Conservation (phyloP, 2,329 filamentous ascomycete species). For the Boeremia lycopersici region DNA sequence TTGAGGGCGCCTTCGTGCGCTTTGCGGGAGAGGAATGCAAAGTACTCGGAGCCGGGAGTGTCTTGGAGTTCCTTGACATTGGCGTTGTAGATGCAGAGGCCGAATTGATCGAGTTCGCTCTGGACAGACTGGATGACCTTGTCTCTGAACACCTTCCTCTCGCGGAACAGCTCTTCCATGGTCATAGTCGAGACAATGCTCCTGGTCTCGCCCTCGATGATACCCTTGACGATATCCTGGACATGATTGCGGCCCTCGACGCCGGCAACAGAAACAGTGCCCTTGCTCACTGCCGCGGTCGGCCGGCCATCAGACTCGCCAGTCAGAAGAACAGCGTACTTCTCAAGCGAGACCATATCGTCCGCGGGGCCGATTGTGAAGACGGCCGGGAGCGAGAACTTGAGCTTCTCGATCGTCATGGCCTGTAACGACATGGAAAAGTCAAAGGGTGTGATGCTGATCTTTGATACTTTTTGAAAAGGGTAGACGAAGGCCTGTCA, state of each 20-base stretch:
- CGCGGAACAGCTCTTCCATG: constrained; percentile 89
- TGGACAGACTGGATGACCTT: constrained; percentile 71
- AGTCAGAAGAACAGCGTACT: constrained; percentile 81
- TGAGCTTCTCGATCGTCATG: constrained; percentile 88
- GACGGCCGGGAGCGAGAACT: constrained; percentile 80
- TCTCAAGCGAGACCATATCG: constrained; percentile 71
- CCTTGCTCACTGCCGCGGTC: constrained; percentile 37
- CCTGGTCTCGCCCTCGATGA: constrained; percentile 86
- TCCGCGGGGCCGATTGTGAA: constrained; percentile 86
- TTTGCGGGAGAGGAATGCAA: constrained; percentile 79
- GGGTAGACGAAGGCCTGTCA: constrained; percentile 44
- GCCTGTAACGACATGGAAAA: constrained; percentile 83
- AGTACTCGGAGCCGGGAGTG: constrained; percentile 80
- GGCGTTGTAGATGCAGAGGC: constrained; percentile 60
- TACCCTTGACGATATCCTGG: constrained; percentile 84
- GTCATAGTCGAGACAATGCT: constrained; percentile 86
- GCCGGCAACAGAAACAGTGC: constrained; percentile 48
- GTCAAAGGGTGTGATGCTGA: constrained; percentile 75
- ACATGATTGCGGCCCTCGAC: constrained; percentile 66
- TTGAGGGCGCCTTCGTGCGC: constrained; percentile 85
- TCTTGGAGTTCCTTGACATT: constrained; percentile 90
- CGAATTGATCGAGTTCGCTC: constrained; percentile 79
- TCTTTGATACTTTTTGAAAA: constrained; percentile 49
- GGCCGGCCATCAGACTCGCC: constrained; percentile 60
- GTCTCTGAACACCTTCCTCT: constrained; percentile 76